phyloP scores from a whole-genome alignment of 2,329 filamentous ascomycete species.

The Rhinocladiella mackenziei region DNA sequence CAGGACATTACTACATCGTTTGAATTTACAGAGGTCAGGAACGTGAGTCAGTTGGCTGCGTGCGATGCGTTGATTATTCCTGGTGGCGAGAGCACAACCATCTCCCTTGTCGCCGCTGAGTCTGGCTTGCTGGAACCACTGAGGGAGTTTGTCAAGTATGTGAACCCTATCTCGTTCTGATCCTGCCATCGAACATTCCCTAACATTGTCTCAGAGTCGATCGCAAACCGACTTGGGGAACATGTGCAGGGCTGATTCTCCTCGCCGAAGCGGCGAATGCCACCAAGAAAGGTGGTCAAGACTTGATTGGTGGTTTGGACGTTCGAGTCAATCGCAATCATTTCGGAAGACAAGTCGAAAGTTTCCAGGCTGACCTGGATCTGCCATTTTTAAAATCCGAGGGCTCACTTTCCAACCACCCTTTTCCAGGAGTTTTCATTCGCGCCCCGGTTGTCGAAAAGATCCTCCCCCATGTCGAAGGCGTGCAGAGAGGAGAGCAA shows the following conservation, averaged over 20 bases:
- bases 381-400: slow-evolving; percentile 61
- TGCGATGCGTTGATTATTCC: slow-evolving; percentile 87
- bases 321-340: slow-evolving; percentile 91
- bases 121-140: slow-evolving; percentile 79
- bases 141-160: slow-evolving; percentile 83
- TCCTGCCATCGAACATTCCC: slow-evolving; percentile 16
- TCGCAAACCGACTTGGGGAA: slow-evolving; percentile 87
- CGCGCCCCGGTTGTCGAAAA: slow-evolving; percentile 89
- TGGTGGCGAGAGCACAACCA: slow-evolving; percentile 91
- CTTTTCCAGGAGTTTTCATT: slow-evolving; percentile 86
- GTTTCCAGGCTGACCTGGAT: slow-evolving; percentile 72
- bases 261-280: slow-evolving; percentile 82
- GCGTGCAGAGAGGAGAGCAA: slow-evolving; percentile 51
- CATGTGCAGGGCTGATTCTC: slow-evolving; percentile 89
- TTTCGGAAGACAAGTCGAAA: slow-evolving; percentile 89
- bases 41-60: slow-evolving; percentile 60
- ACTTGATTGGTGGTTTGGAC: slow-evolving; percentile 85
- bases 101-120: slow-evolving; percentile 79
- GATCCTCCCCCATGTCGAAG: slow-evolving; percentile 55
- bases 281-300: slow-evolving; percentile 86
- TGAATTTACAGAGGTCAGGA: slow-evolving; percentile 75
- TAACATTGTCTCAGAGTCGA: slow-evolving; percentile 51
- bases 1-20: slow-evolving; percentile 40
- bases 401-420: slow-evolving; percentile 30
- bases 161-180: slow-evolving; percentile 20